Conservation (phyloP, 179 eudicot species). For the Amaranthus tricolor region DNA sequence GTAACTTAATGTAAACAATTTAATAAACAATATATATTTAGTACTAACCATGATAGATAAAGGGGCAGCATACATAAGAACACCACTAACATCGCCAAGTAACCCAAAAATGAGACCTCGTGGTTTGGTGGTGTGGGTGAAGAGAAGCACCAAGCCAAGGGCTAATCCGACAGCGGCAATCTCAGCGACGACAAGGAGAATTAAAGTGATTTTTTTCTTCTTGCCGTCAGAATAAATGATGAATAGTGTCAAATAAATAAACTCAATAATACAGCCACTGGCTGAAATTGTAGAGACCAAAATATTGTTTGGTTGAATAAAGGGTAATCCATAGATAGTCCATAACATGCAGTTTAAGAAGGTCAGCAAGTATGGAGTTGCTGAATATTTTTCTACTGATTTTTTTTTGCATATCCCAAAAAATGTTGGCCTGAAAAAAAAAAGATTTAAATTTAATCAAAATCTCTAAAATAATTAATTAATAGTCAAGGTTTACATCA, state of each 20-base stretch:
- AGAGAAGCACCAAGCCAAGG: constrained; percentile 37
- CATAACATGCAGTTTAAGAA: constrained; percentile 67
- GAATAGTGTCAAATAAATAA: constrained; percentile 53
- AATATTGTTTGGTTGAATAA: constrained; percentile 65
- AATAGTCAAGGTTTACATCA: constrained; percentile 1
- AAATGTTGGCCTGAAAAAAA: constrained; percentile 76
- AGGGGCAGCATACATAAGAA: constrained; percentile 85
- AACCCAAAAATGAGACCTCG: constrained; percentile 58
- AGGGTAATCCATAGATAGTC: constrained; percentile 75
- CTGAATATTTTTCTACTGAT: constrained; percentile 76
- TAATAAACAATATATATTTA: neutral
- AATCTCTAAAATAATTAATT: neutral
- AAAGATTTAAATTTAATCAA: neutral
- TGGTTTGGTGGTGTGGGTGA: constrained; percentile 38
- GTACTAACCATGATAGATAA: constrained; percentile 70
- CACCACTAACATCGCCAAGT: constrained; percentile 48
- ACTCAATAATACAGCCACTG: constrained; percentile 57
- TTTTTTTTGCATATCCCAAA: constrained; percentile 65
- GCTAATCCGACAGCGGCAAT: constrained; percentile 31
- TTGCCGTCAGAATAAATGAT: constrained; percentile 36
- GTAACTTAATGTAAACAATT: neutral
- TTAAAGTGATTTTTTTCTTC: constrained; percentile 39
- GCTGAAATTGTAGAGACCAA: constrained; percentile 63
- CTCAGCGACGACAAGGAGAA: constrained; percentile 38
- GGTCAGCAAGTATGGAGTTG: constrained; percentile 67